These are phyloP conservation scores for Infundibulicybe gibba DNA, from an alignment of 768 basidiomycete genomes.

Conservation along the genomic window DNA sequence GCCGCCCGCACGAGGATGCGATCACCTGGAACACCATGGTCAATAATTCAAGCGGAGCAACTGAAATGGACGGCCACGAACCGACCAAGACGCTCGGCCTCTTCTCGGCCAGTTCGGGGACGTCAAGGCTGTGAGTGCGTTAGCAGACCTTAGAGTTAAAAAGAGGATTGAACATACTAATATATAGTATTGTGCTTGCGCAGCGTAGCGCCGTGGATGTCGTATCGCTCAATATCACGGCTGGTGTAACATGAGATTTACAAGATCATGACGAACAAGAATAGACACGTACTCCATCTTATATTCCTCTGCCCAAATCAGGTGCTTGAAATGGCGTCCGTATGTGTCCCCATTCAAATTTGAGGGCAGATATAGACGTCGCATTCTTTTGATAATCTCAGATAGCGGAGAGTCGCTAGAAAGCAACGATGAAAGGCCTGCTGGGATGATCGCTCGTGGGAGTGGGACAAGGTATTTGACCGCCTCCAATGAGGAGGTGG, in stretches of 20 bases:
- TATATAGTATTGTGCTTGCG: constrained; percentile 37
- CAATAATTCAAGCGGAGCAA: too few relatives aligned
- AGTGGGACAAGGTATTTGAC: constrained; percentile 26
- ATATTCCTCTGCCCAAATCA: constrained; percentile 15
- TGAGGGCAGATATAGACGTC: constrained; percentile 11
- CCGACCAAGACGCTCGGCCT: constrained; percentile 54
- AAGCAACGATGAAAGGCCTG: neutral
- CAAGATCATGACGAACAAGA: constrained; percentile 6
- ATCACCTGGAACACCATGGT: constrained; percentile 20
- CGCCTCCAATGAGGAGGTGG: constrained; percentile 34
- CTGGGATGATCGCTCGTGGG: too few relatives aligned
- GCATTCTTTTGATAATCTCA: neutral
- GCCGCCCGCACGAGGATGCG: constrained; percentile 28
- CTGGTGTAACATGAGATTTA: constrained; percentile 11
- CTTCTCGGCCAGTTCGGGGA: constrained; percentile 55
- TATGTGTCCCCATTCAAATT: constrained; percentile 35
- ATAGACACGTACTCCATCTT: neutral
- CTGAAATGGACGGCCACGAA: too few relatives aligned
- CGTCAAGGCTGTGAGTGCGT: constrained; percentile 32
- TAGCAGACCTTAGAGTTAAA: neutral
- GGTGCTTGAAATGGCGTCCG: constrained; percentile 39
- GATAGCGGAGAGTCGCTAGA: neutral
- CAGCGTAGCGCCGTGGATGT: constrained; percentile 31
- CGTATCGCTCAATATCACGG: constrained; percentile 33
- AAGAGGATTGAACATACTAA: constrained; percentile 20